These are phyloP conservation scores for Alternaria novae-zelandiae DNA, from an alignment of 2,329 filamentous ascomycete genomes.

Conservation along the genomic window DNA sequence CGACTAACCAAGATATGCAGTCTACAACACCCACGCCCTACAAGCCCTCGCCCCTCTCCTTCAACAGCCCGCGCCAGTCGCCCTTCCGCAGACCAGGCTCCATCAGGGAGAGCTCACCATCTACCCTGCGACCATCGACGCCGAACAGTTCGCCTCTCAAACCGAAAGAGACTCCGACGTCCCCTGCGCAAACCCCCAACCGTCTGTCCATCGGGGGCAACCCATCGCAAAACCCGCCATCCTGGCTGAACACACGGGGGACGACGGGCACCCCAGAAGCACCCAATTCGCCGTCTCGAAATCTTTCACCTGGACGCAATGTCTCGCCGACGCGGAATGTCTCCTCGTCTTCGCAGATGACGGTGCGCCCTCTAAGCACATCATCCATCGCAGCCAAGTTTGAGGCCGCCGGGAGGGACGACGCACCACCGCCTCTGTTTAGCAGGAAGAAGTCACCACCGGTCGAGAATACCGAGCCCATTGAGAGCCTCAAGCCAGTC, in stretches of 20 bases:
- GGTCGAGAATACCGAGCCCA: conserved; percentile 1
- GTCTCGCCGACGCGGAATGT: conserved; percentile 32
- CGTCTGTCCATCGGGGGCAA: conserved; percentile 45
- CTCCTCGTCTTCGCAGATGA: conserved; percentile 24
- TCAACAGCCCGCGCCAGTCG: conserved; percentile 53
- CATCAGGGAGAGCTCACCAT: conserved; percentile 47
- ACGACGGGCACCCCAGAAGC: conserved; percentile 35
- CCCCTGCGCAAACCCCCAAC: conserved; percentile 35
- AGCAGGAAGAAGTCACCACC: conserved; percentile 11
- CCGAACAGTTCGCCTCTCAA: conserved; percentile 52
- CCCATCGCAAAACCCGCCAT: conserved; percentile 41
- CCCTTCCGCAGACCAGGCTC: conserved; percentile 54
- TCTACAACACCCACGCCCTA: conserved; percentile 45
- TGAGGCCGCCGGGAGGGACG: conserved; percentile 40
- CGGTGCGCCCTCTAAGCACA: conserved; percentile 34
- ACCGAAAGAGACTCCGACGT: conserved; percentile 34
- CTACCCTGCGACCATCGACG: conserved; percentile 49
- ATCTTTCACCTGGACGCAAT: conserved; percentile 33
- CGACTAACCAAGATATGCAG: conserved; percentile 16
- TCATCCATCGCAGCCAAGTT: conserved; percentile 48
- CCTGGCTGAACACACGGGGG: conserved; percentile 44
- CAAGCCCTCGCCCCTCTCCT: conserved; percentile 53
- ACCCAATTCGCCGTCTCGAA: conserved; percentile 40
- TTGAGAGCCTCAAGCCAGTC: background rate
- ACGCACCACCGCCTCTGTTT: conserved; percentile 30